Conservation (phyloP, 1,284 basidiomycete genomes). For the Cerioporus squamosus region DNA sequence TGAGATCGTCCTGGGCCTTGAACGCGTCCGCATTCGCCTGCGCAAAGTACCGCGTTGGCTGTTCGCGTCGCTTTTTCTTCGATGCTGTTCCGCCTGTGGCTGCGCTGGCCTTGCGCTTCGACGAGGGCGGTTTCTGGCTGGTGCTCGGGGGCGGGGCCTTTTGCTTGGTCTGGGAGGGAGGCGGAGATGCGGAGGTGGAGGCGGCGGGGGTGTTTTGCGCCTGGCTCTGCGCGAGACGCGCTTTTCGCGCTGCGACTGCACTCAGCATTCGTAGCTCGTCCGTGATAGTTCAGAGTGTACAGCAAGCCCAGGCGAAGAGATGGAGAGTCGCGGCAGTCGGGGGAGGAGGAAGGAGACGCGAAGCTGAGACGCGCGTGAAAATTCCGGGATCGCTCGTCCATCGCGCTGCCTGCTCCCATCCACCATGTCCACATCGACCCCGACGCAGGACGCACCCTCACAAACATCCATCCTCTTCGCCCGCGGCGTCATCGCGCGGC, state of each 20-base stretch:
- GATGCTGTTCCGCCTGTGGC: slow-evolving; percentile 12
- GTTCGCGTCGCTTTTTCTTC: slow-evolving; percentile 37
- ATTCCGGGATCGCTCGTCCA: not conserved
- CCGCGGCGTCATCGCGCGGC: slow-evolving; percentile 78
- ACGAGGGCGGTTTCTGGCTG: slow-evolving; percentile 26
- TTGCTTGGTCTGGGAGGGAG: not conserved
- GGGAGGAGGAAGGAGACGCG: no score
- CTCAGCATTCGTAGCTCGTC: slow-evolving; percentile 52
- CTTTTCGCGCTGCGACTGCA: slow-evolving; percentile 64
- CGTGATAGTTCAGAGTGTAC: not conserved
- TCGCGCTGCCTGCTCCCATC: no score
- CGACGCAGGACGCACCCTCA: slow-evolving; percentile 37
- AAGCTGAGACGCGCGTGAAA: not conserved
- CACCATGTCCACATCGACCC: slow-evolving; percentile 4
- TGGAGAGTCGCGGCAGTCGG: no score
- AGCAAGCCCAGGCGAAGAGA: no score
- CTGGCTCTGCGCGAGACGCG: slow-evolving; percentile 37
- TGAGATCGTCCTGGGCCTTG: slow-evolving; percentile 41
- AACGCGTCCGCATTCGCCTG: slow-evolving; percentile 38
- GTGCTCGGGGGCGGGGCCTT: slow-evolving; percentile 2
- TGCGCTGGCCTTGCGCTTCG: slow-evolving; percentile 38
- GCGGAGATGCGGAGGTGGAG: not conserved
- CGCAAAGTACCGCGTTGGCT: slow-evolving; percentile 40
- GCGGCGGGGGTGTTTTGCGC: slow-evolving; percentile 14
- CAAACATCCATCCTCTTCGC: slow-evolving; percentile 75